These are phyloP conservation scores for Miscanthus lutarioriparius DNA, from an alignment of 176 grass and related monocot genomes.

Conservation along the genomic window DNA sequence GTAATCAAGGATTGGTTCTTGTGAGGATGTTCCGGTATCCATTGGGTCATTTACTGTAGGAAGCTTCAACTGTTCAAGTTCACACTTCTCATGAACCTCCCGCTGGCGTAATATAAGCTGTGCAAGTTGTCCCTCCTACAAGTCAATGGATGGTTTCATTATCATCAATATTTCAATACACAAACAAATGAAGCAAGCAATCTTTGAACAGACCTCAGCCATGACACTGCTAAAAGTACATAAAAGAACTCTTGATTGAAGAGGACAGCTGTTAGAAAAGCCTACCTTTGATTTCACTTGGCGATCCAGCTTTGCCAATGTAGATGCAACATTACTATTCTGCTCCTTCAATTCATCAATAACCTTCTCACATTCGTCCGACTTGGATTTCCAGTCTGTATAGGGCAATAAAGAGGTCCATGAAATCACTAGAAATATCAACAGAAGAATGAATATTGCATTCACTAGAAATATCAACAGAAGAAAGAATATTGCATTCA, in stretches of 20 bases:
- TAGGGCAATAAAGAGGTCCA: constrained; percentile 21
- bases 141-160: constrained; percentile 35
- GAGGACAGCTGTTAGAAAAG: constrained; percentile 25
- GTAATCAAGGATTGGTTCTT: constrained; percentile 64
- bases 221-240: background rate
- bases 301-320: constrained; percentile 67
- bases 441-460: constrained; percentile 4
- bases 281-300: constrained; percentile 83
- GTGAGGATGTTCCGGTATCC: constrained; percentile 59
- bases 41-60: constrained; percentile 79
- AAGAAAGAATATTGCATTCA: background rate
- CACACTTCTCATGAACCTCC: constrained; percentile 85
- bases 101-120: constrained; percentile 62
- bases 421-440: constrained; percentile 34
- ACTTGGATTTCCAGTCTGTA: constrained; percentile 92
- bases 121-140: constrained; percentile 65
- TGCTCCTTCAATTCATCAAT: constrained; percentile 87
- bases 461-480: constrained; percentile 23
- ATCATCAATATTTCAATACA: constrained; percentile 6
- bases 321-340: constrained; percentile 59
- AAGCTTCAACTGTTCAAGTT: constrained; percentile 89
- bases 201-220: constrained; percentile 19
- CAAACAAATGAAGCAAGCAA: constrained; percentile 26
- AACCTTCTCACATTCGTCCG: constrained; percentile 80
- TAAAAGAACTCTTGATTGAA: background rate